Evolutionary conservation across 2,329 filamentous ascomycete species (phyloP), one percentile per base, ranked within the genome.

Genomic region (Fonsecaea multimorphosa): DNA sequence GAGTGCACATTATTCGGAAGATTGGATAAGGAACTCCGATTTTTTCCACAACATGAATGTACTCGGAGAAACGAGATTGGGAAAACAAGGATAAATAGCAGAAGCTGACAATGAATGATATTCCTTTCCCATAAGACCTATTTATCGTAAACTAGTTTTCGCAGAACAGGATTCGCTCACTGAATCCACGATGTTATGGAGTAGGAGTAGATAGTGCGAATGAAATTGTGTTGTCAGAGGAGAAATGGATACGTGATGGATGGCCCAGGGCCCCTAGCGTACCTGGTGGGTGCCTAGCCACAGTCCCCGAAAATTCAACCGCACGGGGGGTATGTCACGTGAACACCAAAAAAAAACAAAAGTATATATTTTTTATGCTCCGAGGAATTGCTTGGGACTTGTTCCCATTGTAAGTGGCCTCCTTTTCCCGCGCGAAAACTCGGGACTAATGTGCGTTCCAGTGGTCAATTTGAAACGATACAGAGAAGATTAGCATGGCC

Each of bases 401-500:
- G n/a, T n/a, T n/a, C n/a, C n/a, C n/a, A n/a, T n/a, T n/a, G n/a
- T n/a, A n/a, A n/a, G n/a, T n/a, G n/a, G n/a, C n/a, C n/a, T n/a
- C n/a, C n/a, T n/a, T n/a, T n/a, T n/a, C n/a, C n/a, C n/a, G n/a
- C n/a, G n/a, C n/a, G n/a, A n/a, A n/a, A n/a, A n/a, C n/a, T n/a
- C n/a, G n/a, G n/a, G n/a, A n/a, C n/a, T n/a, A n/a, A n/a, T n/a
- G n/a, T n/a, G n/a, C n/a, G n/a, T 86, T 3, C 38, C 14, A 44
- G 38, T 46, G n/a, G 84, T 86, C 84, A 86, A 84, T 84, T 87
- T 86, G 84, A 85, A 86, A 85, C 84, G 83, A 86, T 86, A 87
- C 85, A 89, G 86, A 89, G 87, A 89, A 89, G 86, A 89, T 89
- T 90, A 91, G 89, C 89, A 91, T 91, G 88, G 88, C 88, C 89